Percentiles rank a stretch among this genome's conserved stretches.
phyloP scores from a whole-genome alignment of 2,329 filamentous ascomycete species.

The Sporothrix variecibatus region DNA sequence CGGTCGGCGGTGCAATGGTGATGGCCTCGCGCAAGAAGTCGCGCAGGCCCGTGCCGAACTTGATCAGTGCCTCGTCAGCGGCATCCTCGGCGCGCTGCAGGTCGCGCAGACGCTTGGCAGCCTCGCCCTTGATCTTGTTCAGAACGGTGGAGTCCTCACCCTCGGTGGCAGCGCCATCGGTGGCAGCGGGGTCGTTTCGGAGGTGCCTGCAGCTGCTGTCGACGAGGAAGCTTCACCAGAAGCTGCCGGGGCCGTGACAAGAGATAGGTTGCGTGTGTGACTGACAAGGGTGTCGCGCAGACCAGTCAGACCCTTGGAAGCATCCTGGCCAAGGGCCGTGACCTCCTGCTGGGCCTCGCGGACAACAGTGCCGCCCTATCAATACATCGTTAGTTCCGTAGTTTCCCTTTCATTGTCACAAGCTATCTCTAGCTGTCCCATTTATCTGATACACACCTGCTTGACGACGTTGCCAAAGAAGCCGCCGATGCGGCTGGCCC shows the following conservation, averaged over 20 bases:
- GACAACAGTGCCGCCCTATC: conserved; percentile 76
- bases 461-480: conserved; percentile 92
- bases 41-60: conserved; percentile 85
- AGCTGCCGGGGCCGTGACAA: conserved; percentile 49
- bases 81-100: conserved; percentile 92
- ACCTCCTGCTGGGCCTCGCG: conserved; percentile 86
- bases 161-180: conserved; percentile 33
- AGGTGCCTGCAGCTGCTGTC: conserved; percentile 2
- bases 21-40: conserved; percentile 91
- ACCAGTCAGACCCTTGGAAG: conserved; percentile 75
- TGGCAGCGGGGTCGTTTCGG: conserved; percentile 46
- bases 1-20: conserved; percentile 74
- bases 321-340: conserved; percentile 75
- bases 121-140: conserved; percentile 73
- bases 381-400: background rate
- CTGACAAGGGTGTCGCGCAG: conserved; percentile 68
- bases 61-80: conserved; percentile 89
- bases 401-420: conserved; percentile 26
- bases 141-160: conserved; percentile 62
- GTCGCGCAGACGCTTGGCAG: conserved; percentile 80
- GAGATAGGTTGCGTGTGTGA: conserved; percentile 72
- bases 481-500: conserved; percentile 85
- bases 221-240: conserved; percentile 32
- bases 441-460: conserved; percentile 59
- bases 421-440: background rate